Base-by-base conservation (phyloP, 352 stramenopile species). In the Globisporangium middletonii region DNA sequence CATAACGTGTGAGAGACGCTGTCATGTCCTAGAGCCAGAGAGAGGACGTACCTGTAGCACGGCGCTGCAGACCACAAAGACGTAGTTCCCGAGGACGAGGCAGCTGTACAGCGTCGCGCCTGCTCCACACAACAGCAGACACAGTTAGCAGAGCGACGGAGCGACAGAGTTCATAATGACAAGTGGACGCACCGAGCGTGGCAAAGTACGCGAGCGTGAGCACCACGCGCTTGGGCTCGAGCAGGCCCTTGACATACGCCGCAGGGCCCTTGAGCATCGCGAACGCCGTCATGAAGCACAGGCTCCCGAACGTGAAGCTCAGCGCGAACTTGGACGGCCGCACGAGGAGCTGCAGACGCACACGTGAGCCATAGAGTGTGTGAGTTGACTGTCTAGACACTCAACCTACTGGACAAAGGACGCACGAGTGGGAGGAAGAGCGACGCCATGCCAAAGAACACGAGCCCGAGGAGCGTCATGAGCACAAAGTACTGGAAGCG, bases 401-500 rank as follows among this genome's bases (percentile, higher is more conserved):
- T 50, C 3, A 58, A 30, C 18, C 23, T 18, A 9, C 38, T 43
- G 55, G 9, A 4, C 12, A 23, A 23, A 23, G 50, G n/a, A 50
- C 63, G 46, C 48, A 84, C 73, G 47, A 93, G 63, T 11, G 79
- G 83, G 16, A 93, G 55, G 60, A 93, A 92, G 53, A 92, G 70
- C 0, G 76, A 88, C 42, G 81, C 77, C 81, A 93, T 91, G 67
- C 79, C 82, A 46, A 93, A 90, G 66, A 93, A 93, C 62, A 93
- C 55, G 44, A 86, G 65, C 0, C 73, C 73, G 49, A 92, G 78
- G 52, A 93, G 69, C 4, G 72, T 63, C 57, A 93, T 72, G 3
- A 62, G 74, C 12, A 93, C 79, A 81, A 93, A 93, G 55, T 86
- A 86, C 56, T 89, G 89, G 62, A 92, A 93, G 11, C 83, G 73